Evolutionary conservation across 1,284 basidiomycete species (phyloP).

Genomic region (Inonotus obliquus): DNA sequence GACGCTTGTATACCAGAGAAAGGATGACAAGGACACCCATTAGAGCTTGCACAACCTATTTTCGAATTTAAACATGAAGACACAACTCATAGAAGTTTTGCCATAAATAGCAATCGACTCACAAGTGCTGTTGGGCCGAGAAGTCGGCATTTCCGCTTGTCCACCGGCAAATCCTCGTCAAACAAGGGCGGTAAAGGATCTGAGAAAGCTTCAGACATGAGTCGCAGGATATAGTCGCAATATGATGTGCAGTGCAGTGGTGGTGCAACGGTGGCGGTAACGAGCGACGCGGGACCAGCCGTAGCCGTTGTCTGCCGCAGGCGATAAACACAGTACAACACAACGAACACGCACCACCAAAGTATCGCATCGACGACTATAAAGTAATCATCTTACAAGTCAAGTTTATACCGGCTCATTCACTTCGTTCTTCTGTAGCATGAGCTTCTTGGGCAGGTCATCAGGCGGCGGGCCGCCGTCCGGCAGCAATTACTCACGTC

Average conservation of each 20-base stretch:
- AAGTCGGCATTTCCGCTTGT: slow-evolving; percentile 57
- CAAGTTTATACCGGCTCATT: not conserved
- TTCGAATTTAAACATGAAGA: slow-evolving; percentile 5
- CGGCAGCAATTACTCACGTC: slow-evolving; percentile 37
- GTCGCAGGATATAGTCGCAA: not conserved
- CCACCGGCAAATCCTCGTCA: slow-evolving; percentile 39
- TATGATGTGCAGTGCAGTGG: slow-evolving; percentile 11
- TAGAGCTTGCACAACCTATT: slow-evolving; percentile 69
- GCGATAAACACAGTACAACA: not conserved
- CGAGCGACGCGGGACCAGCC: not conserved
- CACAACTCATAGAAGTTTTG: not conserved
- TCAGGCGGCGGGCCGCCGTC: slow-evolving; percentile 35
- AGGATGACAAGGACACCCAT: slow-evolving; percentile 88
- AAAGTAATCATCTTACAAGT: not conserved
- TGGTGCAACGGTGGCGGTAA: not conserved
- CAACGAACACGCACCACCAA: not conserved
- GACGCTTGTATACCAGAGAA: slow-evolving; percentile 85
- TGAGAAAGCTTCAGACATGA: slow-evolving; percentile 6
- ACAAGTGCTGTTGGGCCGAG: slow-evolving; percentile 67
- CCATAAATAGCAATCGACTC: slow-evolving; percentile 23
- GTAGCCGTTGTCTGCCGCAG: not conserved
- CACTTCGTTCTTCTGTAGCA: slow-evolving; percentile 19
- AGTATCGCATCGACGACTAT: not conserved
- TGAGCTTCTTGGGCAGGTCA: slow-evolving; percentile 49
- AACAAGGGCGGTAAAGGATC: not conserved